A percentile compares a stretch with the other conserved stretches of the same genome.
phyloP scores from a whole-genome alignment of 768 basidiomycete species.

The Hygrocybe coccinea region DNA sequence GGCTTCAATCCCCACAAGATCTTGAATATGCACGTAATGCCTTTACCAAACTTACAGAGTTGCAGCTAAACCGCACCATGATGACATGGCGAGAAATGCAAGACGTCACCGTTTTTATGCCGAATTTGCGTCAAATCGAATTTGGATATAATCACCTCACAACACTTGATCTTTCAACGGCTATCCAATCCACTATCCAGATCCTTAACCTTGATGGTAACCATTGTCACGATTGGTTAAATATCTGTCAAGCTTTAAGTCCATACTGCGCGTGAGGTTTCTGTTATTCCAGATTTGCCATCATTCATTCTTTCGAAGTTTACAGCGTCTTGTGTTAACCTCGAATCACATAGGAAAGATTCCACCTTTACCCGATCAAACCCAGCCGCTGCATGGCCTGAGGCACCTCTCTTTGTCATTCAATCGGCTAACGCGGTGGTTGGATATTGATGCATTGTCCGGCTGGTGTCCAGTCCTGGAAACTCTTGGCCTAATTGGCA shows the following conservation, averaged over 20 bases:
- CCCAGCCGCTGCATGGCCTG: constrained; percentile 33
- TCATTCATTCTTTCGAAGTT: constrained; percentile 36
- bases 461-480: constrained; percentile 66
- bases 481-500: constrained; percentile 55
- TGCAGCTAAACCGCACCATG: constrained; percentile 72
- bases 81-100: constrained; percentile 67
- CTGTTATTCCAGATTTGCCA: constrained; percentile 8
- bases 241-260: constrained; percentile 41
- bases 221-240: constrained; percentile 50
- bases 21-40: constrained; percentile 30
- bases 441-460: constrained; percentile 57
- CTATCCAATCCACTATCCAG: constrained; percentile 32
- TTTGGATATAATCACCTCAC: constrained; percentile 63
- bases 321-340: constrained; percentile 62
- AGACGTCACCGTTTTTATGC: constrained; percentile 47
- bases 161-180: background rate
- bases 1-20: constrained; percentile 44
- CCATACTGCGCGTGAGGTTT: constrained; percentile 36
- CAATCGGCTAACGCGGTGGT: constrained; percentile 58
- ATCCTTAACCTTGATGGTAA: constrained; percentile 72
- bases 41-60: constrained; percentile 52
- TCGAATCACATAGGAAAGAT: constrained; percentile 55
- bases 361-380: constrained; percentile 32
- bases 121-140: constrained; percentile 52
- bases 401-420: constrained; percentile 59